A percentile compares a stretch with the other conserved stretches of the same genome.
Evolutionary conservation across 2,329 filamentous ascomycete species (phyloP).

Genomic region (Pseudocercospora fuligena): DNA sequence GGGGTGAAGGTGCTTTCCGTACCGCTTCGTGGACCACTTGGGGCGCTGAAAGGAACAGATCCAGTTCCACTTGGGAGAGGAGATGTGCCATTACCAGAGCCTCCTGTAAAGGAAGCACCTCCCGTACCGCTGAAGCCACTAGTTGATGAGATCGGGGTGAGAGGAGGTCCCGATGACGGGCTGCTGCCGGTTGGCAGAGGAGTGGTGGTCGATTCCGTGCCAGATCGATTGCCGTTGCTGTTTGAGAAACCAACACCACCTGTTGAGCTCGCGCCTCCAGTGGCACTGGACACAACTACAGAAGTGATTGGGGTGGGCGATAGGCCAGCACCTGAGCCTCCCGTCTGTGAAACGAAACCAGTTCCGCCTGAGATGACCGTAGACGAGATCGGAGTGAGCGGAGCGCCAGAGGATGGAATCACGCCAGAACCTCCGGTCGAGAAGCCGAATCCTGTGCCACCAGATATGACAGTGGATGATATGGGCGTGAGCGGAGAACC

Average conservation of each 20-base stretch:
- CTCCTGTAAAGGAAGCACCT: slow-evolving; percentile 21
- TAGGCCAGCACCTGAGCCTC: neutral
- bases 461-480: slow-evolving; percentile 13
- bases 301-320: slow-evolving; percentile 20
- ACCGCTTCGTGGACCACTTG: slow-evolving; percentile 6
- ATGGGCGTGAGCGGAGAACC: slow-evolving; percentile 16
- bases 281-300: slow-evolving; percentile 12
- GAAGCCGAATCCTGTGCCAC: slow-evolving; percentile 17
- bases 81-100: slow-evolving; percentile 13
- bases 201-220: neutral
- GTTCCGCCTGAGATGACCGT: slow-evolving; percentile 11
- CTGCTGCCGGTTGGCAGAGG: slow-evolving; percentile 5
- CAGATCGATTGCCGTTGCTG: slow-evolving; percentile 10
- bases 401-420: slow-evolving; percentile 14
- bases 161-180: slow-evolving; percentile 4
- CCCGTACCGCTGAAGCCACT: slow-evolving; percentile 15
- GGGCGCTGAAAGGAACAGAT: slow-evolving; percentile 10
- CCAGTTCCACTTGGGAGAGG: neutral
- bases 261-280: slow-evolving; percentile 8
- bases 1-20: slow-evolving; percentile 6
- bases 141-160: slow-evolving; percentile 21
- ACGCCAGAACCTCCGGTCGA: slow-evolving; percentile 16
- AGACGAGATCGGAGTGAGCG: slow-evolving; percentile 14
- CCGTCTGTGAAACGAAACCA: neutral
- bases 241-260: slow-evolving; percentile 5